These are phyloP conservation scores for Candida incommunis DNA, from an alignment of 805 yeast genomes.

Conservation along the genomic window DNA sequence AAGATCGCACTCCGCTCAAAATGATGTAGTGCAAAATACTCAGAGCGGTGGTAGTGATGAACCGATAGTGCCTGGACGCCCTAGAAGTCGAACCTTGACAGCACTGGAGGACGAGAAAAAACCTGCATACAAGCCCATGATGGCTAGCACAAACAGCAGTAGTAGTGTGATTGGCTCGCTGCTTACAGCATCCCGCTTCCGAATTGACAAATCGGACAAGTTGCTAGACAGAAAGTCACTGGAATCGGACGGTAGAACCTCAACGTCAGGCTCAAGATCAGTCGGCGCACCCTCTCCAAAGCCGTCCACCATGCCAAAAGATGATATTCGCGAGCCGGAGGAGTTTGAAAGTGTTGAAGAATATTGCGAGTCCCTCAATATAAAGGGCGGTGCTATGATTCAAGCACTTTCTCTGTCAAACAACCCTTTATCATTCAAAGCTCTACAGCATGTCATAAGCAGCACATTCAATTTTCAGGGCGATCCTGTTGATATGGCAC, in stretches of 20 bases:
- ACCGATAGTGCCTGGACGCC: not conserved
- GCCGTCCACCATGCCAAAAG: not conserved
- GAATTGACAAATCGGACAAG: not conserved
- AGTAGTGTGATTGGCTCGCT: not conserved
- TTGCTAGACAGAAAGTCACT: not conserved
- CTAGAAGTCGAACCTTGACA: not conserved
- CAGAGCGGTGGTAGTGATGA: not conserved
- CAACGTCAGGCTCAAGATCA: not conserved
- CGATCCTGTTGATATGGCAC: slow-evolving; percentile 52
- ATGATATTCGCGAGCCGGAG: not conserved
- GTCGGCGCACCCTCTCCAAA: not conserved
- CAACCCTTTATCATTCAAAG: slow-evolving; percentile 6
- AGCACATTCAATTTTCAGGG: slow-evolving; percentile 33
- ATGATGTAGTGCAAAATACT: not conserved
- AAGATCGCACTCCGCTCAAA: not conserved
- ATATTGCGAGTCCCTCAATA: not conserved
- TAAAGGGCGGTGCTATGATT: not conserved
- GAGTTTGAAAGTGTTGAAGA: not conserved
- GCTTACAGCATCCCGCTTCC: not conserved
- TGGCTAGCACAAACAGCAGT: not conserved
- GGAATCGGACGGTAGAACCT: not conserved
- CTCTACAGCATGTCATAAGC: slow-evolving; percentile 12
- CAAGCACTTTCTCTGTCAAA: not conserved
- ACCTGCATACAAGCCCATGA: not conserved
- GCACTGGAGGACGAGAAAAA: not conserved